phyloP scores from a whole-genome alignment of 106 monocot genomes.

The Apostasia shenzhenica region DNA sequence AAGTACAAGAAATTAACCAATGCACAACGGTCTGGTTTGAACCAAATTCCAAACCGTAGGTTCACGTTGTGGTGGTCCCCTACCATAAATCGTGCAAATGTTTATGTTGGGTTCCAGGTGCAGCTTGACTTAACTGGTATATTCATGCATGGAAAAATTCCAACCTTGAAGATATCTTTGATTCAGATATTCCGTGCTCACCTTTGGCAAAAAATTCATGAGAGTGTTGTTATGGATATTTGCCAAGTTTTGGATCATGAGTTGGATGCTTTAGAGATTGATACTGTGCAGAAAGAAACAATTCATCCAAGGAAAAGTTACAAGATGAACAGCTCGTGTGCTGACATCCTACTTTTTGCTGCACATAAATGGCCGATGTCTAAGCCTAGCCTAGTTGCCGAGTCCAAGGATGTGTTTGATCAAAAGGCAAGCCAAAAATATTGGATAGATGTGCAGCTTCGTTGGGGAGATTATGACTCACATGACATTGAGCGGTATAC shows the following conservation, averaged over 20 bases:
- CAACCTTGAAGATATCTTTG: conserved; percentile 94
- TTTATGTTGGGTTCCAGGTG: conserved; percentile 99
- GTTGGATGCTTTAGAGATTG: conserved; percentile 95
- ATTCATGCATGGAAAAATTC: conserved; percentile 99
- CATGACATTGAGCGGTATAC: conserved; percentile 99
- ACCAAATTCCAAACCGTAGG: conserved; percentile 98
- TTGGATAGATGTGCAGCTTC: conserved; percentile 97
- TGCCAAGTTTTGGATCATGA: conserved; percentile 99
- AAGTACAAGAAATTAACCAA: conserved; percentile 99
- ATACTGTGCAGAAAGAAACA: conserved; percentile 99
- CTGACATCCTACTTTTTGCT: conserved; percentile 95
- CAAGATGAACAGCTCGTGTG: conserved; percentile 99
- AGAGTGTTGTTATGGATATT: conserved; percentile 99
- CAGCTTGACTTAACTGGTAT: conserved; percentile 98
- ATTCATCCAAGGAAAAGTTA: conserved; percentile 99
- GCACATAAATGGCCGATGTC: conserved; percentile 99
- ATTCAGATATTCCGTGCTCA: conserved; percentile 99
- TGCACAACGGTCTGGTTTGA: conserved; percentile 92
- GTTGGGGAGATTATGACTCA: conserved; percentile 99
- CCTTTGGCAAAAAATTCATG: conserved; percentile 99
- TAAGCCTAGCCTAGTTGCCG: conserved; percentile 94
- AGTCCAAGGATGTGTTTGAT: conserved; percentile 99
- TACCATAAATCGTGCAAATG: conserved; percentile 98
- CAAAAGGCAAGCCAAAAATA: conserved; percentile 99
- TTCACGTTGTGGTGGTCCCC: conserved; percentile 99